Conservation (phyloP, 2,329 filamentous ascomycete species). For the Metarhizium robertsii region DNA sequence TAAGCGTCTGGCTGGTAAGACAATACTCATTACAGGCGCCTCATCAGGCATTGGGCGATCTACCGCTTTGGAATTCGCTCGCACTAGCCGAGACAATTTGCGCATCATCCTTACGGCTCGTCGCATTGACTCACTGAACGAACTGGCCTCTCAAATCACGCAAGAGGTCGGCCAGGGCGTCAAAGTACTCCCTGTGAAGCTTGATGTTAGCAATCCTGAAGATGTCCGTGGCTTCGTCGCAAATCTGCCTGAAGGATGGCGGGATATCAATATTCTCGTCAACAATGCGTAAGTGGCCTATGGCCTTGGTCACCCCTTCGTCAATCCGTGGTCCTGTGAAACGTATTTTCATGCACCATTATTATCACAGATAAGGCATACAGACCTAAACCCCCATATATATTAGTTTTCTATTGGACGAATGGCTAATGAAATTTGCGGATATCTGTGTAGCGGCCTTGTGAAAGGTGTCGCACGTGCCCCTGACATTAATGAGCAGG, state of each 20-base stretch:
- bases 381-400: background rate
- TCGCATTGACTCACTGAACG: constrained; percentile 65
- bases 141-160: constrained; percentile 68
- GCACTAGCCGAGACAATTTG: constrained; percentile 68
- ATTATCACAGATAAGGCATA: background rate
- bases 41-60: constrained; percentile 83
- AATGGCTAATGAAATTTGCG: background rate
- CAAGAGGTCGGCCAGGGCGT: constrained; percentile 71
- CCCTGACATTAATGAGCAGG: constrained; percentile 70
- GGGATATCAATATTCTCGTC: constrained; percentile 77
- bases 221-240: constrained; percentile 66
- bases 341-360: background rate
- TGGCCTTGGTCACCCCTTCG: constrained; percentile 9
- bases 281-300: constrained; percentile 78
- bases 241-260: constrained; percentile 70
- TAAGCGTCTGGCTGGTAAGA: constrained; percentile 88
- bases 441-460: constrained; percentile 51
- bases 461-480: constrained; percentile 83
- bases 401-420: background rate
- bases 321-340: background rate
- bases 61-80: constrained; percentile 85
- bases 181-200: constrained; percentile 69
- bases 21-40: constrained; percentile 82
- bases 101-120: constrained; percentile 86
- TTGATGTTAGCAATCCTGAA: constrained; percentile 76